Evolutionary conservation across 129 eudicot species (phyloP), one percentile per base, ranked within the genome.

Genomic region (Flaveria bidentis): DNA sequence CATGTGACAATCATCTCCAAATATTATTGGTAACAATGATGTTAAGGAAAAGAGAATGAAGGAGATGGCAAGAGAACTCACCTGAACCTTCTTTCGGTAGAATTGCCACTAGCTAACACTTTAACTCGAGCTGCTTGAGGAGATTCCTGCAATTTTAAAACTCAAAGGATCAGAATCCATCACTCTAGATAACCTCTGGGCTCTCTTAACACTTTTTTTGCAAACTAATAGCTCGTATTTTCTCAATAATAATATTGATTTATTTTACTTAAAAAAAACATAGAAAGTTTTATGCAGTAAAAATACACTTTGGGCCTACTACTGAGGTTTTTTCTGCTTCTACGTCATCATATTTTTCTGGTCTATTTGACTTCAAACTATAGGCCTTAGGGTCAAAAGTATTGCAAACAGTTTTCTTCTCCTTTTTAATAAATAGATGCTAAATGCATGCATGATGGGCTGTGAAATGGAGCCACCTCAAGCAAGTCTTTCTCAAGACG

Each of bases 71-170:
- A 7, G 12, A 75, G 42, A 36, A 56, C 6, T n/a, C 57, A 85
- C 98, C 98, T 94, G 88, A 94, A 94, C 86, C 93, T 91, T 70
- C 98, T 91, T 74, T 94, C 98, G 3, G 98, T 94, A 10, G 98
- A 91, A 88, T 94, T 94, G 84, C 98, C 98, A 65, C 98, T 94
- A 46, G 98, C 96, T 78, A 94, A 80, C 18, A 94, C 98, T 84
- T 94, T 94, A 51, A 94, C 98, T 81, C 98, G 87, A 51, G 98
- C 98, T 44, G 98, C 91, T 84, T 94, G 97, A 73, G 98, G 98
- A 77, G 98, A 94, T 85, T 94, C 98, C 98, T 93, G 74, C 65
- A 79, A 61, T 42, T 74, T 72, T 71, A 23, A 78, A 41, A 20
- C 65, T 51, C 17, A 44, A 10, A 1, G 28, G 28, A 56, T 56